A percentile compares a stretch with the other conserved stretches of the same genome.
Evolutionary conservation across 768 basidiomycete genomes (phyloP).

Genomic region (Calocybe cyanea): DNA sequence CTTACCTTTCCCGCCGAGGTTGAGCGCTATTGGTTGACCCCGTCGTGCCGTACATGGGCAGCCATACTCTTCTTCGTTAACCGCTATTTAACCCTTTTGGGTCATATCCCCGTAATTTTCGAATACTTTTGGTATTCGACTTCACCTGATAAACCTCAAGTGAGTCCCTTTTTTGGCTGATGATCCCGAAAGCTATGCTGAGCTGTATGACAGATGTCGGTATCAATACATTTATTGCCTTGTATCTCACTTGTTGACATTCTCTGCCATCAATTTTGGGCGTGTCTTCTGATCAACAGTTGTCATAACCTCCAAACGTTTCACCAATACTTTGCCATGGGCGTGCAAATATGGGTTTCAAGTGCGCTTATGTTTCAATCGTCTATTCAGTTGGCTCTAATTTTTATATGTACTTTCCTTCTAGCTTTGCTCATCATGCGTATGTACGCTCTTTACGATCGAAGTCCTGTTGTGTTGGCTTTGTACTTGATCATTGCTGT

Average conservation of each 20-base stretch:
- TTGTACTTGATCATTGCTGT: conserved; percentile 23
- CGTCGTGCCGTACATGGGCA: conserved; percentile 17
- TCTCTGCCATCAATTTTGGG: not conserved
- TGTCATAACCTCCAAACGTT: conserved; percentile 13
- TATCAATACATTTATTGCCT: not conserved
- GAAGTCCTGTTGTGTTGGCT: conserved; percentile 25
- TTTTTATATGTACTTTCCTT: not conserved
- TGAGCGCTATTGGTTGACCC: conserved; percentile 31
- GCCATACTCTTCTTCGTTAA: conserved; percentile 29
- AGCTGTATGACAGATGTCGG: conserved; percentile 12
- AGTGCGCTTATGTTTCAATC: conserved; percentile 5
- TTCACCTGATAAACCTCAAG: conserved; percentile 11
- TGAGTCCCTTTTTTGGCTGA: conserved; percentile 1
- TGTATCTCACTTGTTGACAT: not conserved
- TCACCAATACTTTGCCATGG: conserved; percentile 15
- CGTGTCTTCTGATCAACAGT: conserved; percentile 5
- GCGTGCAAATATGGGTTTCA: conserved; percentile 14
- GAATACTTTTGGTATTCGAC: conserved; percentile 22
- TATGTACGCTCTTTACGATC: conserved; percentile 40
- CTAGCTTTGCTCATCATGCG: conserved; percentile 37
- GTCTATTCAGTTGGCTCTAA: not conserved
- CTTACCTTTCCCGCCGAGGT: conserved; percentile 35
- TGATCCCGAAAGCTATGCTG: conserved; percentile 1
- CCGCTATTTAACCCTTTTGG: conserved; percentile 30
- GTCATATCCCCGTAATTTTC: conserved; percentile 25